Conservation (phyloP, 73 alveolate genomes). For the Tetrahymena malaccensis region DNA sequence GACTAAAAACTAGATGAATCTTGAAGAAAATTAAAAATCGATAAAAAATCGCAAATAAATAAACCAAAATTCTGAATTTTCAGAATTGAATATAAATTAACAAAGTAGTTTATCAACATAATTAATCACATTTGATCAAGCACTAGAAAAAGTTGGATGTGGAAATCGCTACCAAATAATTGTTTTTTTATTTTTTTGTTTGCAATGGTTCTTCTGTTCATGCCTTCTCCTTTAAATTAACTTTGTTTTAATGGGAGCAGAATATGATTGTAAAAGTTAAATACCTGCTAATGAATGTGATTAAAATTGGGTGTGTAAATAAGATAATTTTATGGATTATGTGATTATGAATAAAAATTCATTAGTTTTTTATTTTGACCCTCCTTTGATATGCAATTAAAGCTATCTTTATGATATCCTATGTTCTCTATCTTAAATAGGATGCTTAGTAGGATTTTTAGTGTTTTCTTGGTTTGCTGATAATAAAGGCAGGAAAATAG, state of each 20-base stretch:
- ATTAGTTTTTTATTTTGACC: background rate
- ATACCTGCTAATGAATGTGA: background rate
- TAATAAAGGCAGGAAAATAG: constrained; percentile 25
- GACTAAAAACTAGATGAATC: background rate
- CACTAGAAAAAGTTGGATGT: constrained; percentile 15
- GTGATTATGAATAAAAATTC: background rate
- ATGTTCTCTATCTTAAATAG: constrained; percentile 5
- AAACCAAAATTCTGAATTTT: background rate
- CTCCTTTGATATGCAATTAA: background rate
- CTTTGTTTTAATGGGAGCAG: background rate
- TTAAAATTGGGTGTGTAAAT: constrained; percentile 8
- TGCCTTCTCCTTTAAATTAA: background rate
- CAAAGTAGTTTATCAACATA: background rate
- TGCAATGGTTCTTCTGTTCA: constrained; percentile 22
- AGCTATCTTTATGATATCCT: background rate
- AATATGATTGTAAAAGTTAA: background rate
- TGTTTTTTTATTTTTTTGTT: constrained; percentile 11
- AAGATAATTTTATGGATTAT: background rate
- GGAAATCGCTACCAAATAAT: background rate
- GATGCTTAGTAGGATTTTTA: constrained; percentile 14
- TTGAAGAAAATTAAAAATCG: background rate
- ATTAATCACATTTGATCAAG: constrained; percentile 4
- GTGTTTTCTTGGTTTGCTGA: constrained; percentile 25
- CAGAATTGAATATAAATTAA: background rate
- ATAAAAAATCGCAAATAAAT: background rate